Conservation (phyloP, 2,329 filamentous ascomycete genomes). For the Calonectria leucothoes region DNA sequence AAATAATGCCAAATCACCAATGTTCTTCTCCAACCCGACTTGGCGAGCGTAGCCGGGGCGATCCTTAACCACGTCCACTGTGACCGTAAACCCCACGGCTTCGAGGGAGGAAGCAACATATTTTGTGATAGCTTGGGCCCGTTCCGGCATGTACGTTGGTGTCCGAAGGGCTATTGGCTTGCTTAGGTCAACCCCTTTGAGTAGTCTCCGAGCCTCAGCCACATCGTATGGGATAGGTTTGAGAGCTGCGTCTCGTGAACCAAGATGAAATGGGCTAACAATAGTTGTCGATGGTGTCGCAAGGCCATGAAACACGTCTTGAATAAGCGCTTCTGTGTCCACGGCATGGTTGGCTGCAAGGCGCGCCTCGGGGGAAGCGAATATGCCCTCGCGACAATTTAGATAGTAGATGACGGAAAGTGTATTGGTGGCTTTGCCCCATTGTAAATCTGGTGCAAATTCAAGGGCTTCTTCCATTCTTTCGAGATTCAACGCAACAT, state of each 20-base stretch:
- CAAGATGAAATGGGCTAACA: background rate
- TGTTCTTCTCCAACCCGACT: background rate
- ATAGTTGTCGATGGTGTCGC: background rate
- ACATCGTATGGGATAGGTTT: background rate
- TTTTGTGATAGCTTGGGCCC: background rate
- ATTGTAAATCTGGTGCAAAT: background rate
- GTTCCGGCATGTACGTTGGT: constrained; percentile 2
- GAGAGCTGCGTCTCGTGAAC: background rate
- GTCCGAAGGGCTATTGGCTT: background rate
- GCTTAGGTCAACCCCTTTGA: background rate
- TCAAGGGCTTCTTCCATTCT: background rate
- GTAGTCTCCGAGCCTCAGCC: background rate
- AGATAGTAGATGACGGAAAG: constrained; percentile 6
- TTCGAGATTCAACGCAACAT: constrained; percentile 9
- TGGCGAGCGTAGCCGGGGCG: background rate
- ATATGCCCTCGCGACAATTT: background rate
- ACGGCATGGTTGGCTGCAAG: background rate
- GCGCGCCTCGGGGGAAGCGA: background rate
- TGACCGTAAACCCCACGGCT: background rate
- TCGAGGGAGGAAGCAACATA: background rate
- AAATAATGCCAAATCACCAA: background rate
- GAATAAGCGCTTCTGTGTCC: background rate
- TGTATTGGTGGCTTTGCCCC: background rate
- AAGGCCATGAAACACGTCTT: background rate
- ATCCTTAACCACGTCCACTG: background rate